Evolutionary conservation across 352 stramenopile species (phyloP).

Genomic region (Pythium oligandrum): DNA sequence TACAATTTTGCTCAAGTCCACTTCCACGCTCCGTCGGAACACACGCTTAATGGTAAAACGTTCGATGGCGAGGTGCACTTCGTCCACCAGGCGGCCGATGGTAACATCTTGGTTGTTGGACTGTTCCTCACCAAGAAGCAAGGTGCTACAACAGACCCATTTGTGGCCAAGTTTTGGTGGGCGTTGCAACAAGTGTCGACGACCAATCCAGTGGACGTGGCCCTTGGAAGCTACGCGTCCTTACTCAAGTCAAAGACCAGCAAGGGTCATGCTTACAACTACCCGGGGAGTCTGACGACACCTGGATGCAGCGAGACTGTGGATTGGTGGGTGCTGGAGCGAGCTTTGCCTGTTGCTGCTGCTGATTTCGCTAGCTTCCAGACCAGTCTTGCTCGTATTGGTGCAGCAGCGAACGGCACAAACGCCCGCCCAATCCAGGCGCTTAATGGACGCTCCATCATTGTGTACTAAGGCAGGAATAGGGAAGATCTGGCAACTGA

Average conservation of each 20-base stretch:
- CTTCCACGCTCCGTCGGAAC: slow-evolving; percentile 38
- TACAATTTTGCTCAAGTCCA: slow-evolving; percentile 40
- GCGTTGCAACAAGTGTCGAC: slow-evolving; percentile 23
- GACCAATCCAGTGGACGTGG: background rate
- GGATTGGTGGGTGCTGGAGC: slow-evolving; percentile 16
- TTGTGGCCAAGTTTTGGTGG: slow-evolving; percentile 27
- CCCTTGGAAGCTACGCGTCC: background rate
- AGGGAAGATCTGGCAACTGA: no score
- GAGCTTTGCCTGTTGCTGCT: slow-evolving; percentile 5
- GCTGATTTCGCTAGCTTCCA: slow-evolving; percentile 6
- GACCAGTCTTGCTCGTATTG: slow-evolving; percentile 2
- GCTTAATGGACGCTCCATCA: slow-evolving; percentile 15
- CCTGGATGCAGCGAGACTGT: slow-evolving; percentile 18
- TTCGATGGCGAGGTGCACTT: slow-evolving; percentile 36
- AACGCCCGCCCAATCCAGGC: slow-evolving; percentile 11
- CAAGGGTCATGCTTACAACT: slow-evolving; percentile 9
- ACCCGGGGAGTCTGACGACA: slow-evolving; percentile 16
- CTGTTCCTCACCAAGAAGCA: slow-evolving; percentile 6
- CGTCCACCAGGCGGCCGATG: slow-evolving; percentile 26
- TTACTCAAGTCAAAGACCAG: background rate
- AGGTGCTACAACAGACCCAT: slow-evolving; percentile 16
- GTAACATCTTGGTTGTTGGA: slow-evolving; percentile 4
- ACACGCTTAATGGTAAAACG: slow-evolving; percentile 32
- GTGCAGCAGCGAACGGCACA: slow-evolving; percentile 5
- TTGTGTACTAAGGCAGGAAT: slow-evolving; percentile 6